phyloP scores from a whole-genome alignment of 192 early-diverging fungal genomes.

The Coemansia aciculifera region DNA sequence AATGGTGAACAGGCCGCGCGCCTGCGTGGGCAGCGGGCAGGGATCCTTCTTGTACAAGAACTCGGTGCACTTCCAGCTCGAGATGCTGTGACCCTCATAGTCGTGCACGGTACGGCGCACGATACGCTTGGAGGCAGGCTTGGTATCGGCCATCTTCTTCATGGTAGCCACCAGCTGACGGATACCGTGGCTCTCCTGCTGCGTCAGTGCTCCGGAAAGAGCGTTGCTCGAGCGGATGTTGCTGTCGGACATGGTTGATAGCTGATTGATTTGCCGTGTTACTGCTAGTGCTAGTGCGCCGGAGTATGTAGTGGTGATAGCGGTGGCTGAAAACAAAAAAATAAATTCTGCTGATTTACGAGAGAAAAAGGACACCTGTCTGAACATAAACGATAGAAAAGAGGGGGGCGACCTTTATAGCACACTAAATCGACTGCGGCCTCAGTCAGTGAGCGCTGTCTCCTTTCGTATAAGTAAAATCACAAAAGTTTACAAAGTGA shows the following conservation, averaged over 20 bases:
- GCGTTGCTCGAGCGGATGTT: not conserved
- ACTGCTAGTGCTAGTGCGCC: not conserved
- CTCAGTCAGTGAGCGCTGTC: not conserved
- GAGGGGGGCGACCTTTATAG: not conserved
- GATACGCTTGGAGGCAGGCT: constrained; percentile 34
- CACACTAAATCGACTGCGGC: not conserved
- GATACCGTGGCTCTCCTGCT: constrained; percentile 28
- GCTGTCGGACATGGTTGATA: constrained; percentile 4
- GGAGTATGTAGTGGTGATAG: not conserved
- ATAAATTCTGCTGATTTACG: not conserved
- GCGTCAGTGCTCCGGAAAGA: constrained; percentile 14
- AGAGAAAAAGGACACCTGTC: not conserved
- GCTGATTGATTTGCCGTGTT: not conserved
- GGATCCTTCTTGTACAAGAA: constrained; percentile 66
- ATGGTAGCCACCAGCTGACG: constrained; percentile 36
- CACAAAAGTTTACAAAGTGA: not conserved
- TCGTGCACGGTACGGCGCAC: constrained; percentile 34
- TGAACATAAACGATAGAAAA: not conserved
- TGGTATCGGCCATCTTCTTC: constrained; percentile 14
- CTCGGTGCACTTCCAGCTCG: constrained; percentile 71
- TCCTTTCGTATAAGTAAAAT: not conserved
- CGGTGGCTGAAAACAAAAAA: not conserved
- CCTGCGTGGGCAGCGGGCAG: constrained; percentile 66
- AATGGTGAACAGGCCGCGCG: constrained; percentile 80
- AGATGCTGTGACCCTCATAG: constrained; percentile 26